phyloP scores from a whole-genome alignment of 768 basidiomycete species.

The Lactarius hengduanensis region DNA sequence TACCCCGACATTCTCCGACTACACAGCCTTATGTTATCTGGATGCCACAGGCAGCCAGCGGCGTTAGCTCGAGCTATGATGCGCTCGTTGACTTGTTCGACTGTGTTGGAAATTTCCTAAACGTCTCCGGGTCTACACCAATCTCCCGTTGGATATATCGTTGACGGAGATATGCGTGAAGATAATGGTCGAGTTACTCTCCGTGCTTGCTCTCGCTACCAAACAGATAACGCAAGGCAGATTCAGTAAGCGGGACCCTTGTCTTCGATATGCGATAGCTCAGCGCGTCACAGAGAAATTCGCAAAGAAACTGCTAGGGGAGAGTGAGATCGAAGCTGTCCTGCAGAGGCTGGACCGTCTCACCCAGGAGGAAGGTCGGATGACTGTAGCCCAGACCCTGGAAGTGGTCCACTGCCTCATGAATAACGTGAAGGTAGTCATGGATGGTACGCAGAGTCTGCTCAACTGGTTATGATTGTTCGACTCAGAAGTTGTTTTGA shows the following conservation, averaged over 20 bases:
- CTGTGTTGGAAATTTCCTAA: too few species aligned
- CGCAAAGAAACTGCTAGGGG: constrained; percentile 2
- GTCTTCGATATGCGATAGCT: not conserved
- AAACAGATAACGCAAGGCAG: too few species aligned
- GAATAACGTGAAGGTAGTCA: constrained; percentile 4
- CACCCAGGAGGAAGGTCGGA: constrained; percentile 8
- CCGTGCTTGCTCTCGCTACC: too few species aligned
- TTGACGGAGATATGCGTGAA: not conserved
- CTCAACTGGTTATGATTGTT: not conserved
- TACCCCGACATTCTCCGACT: not conserved
- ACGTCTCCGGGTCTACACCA: not conserved
- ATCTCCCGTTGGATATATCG: not conserved
- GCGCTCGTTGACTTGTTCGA: too few species aligned
- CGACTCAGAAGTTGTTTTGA: too few species aligned
- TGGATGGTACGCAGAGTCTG: constrained; percentile 4
- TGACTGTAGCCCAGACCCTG: not conserved
- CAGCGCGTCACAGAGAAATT: constrained; percentile 5
- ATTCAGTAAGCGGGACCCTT: not conserved
- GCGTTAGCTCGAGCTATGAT: not conserved
- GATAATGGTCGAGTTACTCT: too few species aligned
- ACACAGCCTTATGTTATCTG: not conserved
- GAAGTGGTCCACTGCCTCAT: constrained; percentile 3
- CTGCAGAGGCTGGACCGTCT: constrained; percentile 12
- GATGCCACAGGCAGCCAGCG: not conserved
- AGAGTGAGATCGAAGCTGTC: constrained; percentile 10